A percentile compares a stretch with the other conserved stretches of the same genome.
Conservation (phyloP, 2,329 filamentous ascomycete species). For the Ascochyta viciae-villosae region DNA sequence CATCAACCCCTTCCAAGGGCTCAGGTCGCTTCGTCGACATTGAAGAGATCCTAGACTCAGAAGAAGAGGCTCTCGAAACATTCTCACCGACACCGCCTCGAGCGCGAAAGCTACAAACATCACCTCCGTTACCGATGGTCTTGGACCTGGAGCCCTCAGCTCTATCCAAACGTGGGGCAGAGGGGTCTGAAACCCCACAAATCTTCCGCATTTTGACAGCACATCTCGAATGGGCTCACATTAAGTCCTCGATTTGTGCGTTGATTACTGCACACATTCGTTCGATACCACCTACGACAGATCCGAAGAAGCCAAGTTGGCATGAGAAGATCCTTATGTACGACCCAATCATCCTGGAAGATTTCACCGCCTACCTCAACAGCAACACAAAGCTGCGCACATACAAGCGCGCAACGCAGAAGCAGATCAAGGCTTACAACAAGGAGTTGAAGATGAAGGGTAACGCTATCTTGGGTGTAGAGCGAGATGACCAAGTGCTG, state of each 20-base stretch:
- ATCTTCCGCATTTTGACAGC: conserved; percentile 25
- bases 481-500: conserved; percentile 26
- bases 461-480: conserved; percentile 18
- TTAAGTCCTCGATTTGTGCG: conserved; percentile 52
- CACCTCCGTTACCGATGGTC: conserved; percentile 26
- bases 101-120: conserved; percentile 20
- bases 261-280: conserved; percentile 59
- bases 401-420: conserved; percentile 38
- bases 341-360: conserved; percentile 87
- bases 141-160: neutral
- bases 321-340: conserved; percentile 94
- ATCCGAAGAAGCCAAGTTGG: conserved; percentile 68
- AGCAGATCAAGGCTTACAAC: conserved; percentile 42
- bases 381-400: conserved; percentile 30
- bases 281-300: conserved; percentile 48
- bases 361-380: conserved; percentile 84
- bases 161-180: neutral
- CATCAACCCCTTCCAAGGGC: conserved; percentile 25
- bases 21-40: conserved; percentile 41
- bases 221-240: conserved; percentile 39
- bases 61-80: conserved; percentile 40
- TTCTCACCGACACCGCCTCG: conserved; percentile 47
- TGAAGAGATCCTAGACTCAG: conserved; percentile 51
- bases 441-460: conserved; percentile 24
- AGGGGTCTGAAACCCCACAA: neutral